Evolutionary conservation across 768 basidiomycete species (phyloP).

Genomic region (Phanerochaete carnosa): DNA sequence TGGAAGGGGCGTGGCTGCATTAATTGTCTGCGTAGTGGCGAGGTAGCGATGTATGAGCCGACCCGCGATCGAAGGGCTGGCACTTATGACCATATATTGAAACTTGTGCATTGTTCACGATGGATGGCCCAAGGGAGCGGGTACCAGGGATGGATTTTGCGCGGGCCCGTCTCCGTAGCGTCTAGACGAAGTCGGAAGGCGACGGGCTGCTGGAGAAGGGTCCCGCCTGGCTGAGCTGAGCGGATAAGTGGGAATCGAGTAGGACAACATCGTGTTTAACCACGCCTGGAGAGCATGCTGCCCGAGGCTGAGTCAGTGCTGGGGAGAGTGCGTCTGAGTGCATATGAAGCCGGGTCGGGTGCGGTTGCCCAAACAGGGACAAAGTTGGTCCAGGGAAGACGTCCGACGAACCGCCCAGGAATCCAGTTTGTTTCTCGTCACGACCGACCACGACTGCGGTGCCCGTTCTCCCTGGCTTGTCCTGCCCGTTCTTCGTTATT

Average conservation of each 20-base stretch:
- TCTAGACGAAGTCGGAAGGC: too few species aligned
- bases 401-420: background rate
- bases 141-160: background rate
- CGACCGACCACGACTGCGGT: constrained; percentile 11
- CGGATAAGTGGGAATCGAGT: too few species aligned
- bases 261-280: background rate
- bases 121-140: too few species aligned
- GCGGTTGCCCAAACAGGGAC: constrained; percentile 10
- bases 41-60: background rate
- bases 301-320: background rate
- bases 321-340: background rate
- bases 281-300: background rate
- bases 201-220: too few species aligned
- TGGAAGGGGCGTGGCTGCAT: background rate
- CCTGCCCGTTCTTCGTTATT: constrained; percentile 1
- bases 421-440: background rate
- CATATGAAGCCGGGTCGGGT: background rate
- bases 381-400: constrained; percentile 9
- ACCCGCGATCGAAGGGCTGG: background rate
- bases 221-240: too few species aligned
- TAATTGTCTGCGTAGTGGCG: background rate
- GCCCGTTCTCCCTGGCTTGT: constrained; percentile 1
- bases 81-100: too few species aligned
- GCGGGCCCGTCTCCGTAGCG: background rate
- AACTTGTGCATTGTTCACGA: too few species aligned